Conservation (phyloP, 176 grass and related monocot genomes). For the Eragrostis nindensis region DNA sequence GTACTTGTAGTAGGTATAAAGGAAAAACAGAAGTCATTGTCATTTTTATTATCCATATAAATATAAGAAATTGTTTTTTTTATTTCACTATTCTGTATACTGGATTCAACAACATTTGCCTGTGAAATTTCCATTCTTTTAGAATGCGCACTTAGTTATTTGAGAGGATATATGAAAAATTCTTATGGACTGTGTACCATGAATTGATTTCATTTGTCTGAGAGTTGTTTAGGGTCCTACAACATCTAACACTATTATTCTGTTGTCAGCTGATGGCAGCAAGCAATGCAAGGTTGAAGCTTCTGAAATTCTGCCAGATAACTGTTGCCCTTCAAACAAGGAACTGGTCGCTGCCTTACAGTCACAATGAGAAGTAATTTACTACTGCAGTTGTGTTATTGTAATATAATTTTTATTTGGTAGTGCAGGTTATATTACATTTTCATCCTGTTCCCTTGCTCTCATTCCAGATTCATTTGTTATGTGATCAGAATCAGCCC, state of each 20-base stretch:
- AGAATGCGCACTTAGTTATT: not conserved
- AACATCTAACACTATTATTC: not conserved
- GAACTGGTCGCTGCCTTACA: not conserved
- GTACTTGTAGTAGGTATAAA: not conserved
- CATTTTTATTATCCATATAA: not conserved
- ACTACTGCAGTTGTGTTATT: not conserved
- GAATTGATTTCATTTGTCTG: constrained; percentile 3
- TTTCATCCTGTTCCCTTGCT: not conserved
- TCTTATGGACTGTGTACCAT: not conserved
- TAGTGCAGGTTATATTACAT: not conserved
- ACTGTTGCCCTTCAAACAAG: constrained; percentile 14
- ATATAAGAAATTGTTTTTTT: not conserved
- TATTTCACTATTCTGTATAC: not conserved
- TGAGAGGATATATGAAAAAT: not conserved
- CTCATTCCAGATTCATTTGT: constrained; percentile 5
- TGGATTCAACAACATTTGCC: not conserved
- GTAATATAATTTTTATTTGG: not conserved
- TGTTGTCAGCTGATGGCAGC: constrained; percentile 26
- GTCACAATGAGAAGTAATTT: constrained; percentile 23
- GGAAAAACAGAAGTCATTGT: not conserved
- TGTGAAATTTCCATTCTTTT: constrained; percentile 6
- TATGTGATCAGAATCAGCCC: not conserved
- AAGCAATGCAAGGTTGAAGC: constrained; percentile 17
- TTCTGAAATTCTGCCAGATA: constrained; percentile 19
- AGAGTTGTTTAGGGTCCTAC: not conserved